Base-by-base conservation (phyloP, 257 asterid species). In the Osmanthus fragrans region DNA sequence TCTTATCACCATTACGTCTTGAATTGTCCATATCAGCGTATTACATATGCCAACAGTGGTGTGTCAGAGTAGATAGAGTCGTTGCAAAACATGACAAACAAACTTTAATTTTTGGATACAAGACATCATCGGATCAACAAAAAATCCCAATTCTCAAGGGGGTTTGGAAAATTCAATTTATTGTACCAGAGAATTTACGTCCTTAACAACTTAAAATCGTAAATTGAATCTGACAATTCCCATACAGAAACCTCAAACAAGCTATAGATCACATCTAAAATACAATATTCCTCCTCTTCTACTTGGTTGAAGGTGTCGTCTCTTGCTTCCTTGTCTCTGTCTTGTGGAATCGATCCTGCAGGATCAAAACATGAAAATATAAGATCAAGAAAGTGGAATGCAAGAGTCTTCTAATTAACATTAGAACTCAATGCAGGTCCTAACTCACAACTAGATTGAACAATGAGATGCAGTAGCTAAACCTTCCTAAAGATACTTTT, bases 331-430 rank as follows among this genome's bases (percentile, higher is more conserved):
- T 87, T 27, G 82, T 77, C 37, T 82, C 84, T 29, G 82, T 68
- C 83, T 85, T 87, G 21, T 76, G 86, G 76, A 85, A 72, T 89
- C 88, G 82, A 74, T 85, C 91, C 93, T 89, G 86, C 80, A 69
- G 11, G 15, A 78, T 32, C 34, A 42, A 13, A 71, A 13, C 27
- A 71, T 30, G 45, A 73, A 75, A 79, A 68, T 32, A 18, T 54
- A 21, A 72, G 79, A 68, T 36, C 2, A 25, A n/a, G n/a, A 54
- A 25, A 67, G 29, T 70, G 19, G 56, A 70, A 16, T 36, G 54
- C 42, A 19, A 16, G n/a, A 64, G 54, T 9, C 25, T 5, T 13
- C 39, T 12, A 29, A 6, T 5, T 12, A 69, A 21, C 30, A 18
- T 1, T n/a, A 18, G 18, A 19, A 15, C 21, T 67, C 72, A 51